phyloP scores from a whole-genome alignment of 805 yeast species.

The Pichia membranifaciens region DNA sequence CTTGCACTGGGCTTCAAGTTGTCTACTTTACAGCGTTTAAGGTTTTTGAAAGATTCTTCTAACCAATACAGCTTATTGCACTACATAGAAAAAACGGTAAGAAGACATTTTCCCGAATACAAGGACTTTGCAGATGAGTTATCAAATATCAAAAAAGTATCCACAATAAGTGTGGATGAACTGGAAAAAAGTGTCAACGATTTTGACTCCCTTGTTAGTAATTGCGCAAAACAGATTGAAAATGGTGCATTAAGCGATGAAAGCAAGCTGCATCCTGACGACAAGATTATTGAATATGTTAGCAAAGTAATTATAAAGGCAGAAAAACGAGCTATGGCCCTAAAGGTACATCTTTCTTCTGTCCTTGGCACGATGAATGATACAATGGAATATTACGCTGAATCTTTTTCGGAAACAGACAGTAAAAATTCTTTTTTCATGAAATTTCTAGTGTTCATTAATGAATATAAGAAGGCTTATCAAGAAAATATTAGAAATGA shows the following conservation, averaged over 20 bases:
- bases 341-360: conserved; percentile 44
- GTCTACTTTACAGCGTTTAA: conserved; percentile 60
- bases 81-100: conserved; percentile 63
- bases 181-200: conserved; percentile 55
- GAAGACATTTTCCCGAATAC: conserved; percentile 60
- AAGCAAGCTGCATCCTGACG: conserved; percentile 60
- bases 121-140: conserved; percentile 59
- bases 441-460: conserved; percentile 53
- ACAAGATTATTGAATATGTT: conserved; percentile 49
- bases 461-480: conserved; percentile 59
- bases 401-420: conserved; percentile 48
- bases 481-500: conserved; percentile 60
- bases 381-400: conserved; percentile 68
- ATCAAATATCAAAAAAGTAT: conserved; percentile 43
- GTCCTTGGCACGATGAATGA: conserved; percentile 50
- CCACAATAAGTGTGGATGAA: conserved; percentile 59
- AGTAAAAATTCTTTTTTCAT: conserved; percentile 56
- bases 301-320: conserved; percentile 32
- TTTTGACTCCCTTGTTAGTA: conserved; percentile 43
- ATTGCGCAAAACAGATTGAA: conserved; percentile 48
- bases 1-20: conserved; percentile 67
- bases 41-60: conserved; percentile 65
- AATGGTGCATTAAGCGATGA: conserved; percentile 62
- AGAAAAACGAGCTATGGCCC: conserved; percentile 39
- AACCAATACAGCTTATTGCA: conserved; percentile 69